Conservation (phyloP, 2,329 filamentous ascomycete genomes). For the Exophiala xenobiotica region DNA sequence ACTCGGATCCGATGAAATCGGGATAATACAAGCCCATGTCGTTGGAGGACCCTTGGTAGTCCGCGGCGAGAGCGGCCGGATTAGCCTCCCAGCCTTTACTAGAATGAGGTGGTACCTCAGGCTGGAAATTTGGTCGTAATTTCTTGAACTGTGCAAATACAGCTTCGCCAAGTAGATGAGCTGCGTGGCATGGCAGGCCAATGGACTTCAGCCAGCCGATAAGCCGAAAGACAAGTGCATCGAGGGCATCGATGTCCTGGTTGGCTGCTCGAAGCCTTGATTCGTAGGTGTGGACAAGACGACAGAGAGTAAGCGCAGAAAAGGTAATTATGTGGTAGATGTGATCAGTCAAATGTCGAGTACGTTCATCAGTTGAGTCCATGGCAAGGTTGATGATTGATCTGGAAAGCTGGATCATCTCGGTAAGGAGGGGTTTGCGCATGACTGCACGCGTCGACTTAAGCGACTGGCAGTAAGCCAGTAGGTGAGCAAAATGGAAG, state of each 20-base stretch:
- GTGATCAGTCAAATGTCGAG: conserved; percentile 47
- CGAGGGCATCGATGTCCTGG: conserved; percentile 38
- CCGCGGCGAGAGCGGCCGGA: too few relatives aligned
- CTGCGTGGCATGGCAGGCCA: conserved; percentile 44
- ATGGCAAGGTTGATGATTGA: conserved; percentile 45
- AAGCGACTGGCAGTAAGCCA: conserved; percentile 43
- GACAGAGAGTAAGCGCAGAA: conserved; percentile 41
- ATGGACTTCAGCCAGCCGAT: conserved; percentile 44
- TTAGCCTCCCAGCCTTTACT: too few relatives aligned
- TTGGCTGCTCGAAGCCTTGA: conserved; percentile 32
- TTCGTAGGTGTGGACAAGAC: conserved; percentile 41
- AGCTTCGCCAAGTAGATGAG: conserved; percentile 42
- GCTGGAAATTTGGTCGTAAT: conserved; percentile 37
- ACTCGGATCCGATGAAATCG: conserved; percentile 2
- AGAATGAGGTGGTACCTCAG: not conserved
- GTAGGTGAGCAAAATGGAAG: conserved; percentile 46
- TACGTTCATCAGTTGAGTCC: conserved; percentile 46
- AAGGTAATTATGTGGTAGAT: conserved; percentile 52
- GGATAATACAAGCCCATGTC: not conserved
- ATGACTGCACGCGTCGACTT: conserved; percentile 38
- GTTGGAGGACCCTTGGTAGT: not conserved
- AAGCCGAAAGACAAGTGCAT: conserved; percentile 37
- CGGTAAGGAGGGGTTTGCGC: conserved; percentile 38
- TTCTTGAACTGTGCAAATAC: conserved; percentile 40
- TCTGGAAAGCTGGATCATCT: conserved; percentile 45